phyloP scores from a whole-genome alignment of 2,329 filamentous ascomycete genomes.

The Xylariaceae sp. region DNA sequence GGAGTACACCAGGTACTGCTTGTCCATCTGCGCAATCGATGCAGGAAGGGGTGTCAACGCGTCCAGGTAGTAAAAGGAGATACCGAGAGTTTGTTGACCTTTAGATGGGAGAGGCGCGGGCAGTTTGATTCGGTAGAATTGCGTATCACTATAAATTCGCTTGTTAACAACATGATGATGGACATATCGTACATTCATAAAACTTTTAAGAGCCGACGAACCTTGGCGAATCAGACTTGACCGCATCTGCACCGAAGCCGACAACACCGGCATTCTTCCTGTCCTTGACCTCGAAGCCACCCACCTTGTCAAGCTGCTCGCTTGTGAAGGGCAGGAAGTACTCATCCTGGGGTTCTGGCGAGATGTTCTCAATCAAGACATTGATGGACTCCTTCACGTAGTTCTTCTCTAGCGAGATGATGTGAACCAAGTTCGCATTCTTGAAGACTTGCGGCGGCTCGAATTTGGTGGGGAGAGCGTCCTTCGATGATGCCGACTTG shows the following conservation, averaged over 20 bases:
- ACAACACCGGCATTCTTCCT: conserved; percentile 70
- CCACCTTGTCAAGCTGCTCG: conserved; percentile 68
- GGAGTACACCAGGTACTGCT: conserved; percentile 79
- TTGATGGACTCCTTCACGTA: conserved; percentile 89
- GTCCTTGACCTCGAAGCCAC: conserved; percentile 85
- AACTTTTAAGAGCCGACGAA: conserved; percentile 28
- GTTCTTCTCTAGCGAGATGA: conserved; percentile 87
- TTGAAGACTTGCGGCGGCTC: conserved; percentile 87
- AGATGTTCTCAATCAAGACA: conserved; percentile 87
- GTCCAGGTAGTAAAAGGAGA: conserved; percentile 76
- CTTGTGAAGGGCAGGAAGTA: conserved; percentile 88
- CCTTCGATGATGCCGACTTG: conserved; percentile 48
- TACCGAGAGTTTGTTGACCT: conserved; percentile 77
- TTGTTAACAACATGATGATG: conserved; percentile 21
- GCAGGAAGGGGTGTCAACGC: conserved; percentile 77
- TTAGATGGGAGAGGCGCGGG: conserved; percentile 70
- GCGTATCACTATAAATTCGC: conserved; percentile 49
- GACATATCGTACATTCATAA: no score
- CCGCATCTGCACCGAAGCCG: conserved; percentile 63
- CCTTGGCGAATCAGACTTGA: conserved; percentile 60
- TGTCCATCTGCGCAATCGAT: conserved; percentile 73
- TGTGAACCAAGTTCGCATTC: conserved; percentile 85
- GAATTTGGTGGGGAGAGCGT: conserved; percentile 61
- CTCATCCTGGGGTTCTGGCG: conserved; percentile 70
- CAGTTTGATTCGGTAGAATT: conserved; percentile 82